Evolutionary conservation across 208 protist species (phyloP), one percentile per base, ranked within the genome.

Genomic region (Porcisia deanei): DNA sequence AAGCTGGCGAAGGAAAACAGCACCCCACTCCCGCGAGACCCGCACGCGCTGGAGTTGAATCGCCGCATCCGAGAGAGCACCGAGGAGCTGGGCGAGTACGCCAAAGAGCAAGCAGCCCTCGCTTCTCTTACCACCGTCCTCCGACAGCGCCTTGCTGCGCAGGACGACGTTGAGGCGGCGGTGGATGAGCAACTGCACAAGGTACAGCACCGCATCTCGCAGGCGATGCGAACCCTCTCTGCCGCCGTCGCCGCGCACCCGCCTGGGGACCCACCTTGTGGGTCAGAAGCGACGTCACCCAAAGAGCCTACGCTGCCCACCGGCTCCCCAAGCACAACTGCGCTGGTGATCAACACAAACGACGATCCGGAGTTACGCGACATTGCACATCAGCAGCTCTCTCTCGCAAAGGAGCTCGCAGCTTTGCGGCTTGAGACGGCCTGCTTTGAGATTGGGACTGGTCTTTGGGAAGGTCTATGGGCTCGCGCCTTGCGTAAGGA

Each of bases 391-490:
- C 83, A 93, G 57, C 93, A 97, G 80, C 82, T 94, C 22, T 83
- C 90, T 30, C 87, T 95, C 20, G 83, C 88, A 16, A 83, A 86
- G 47, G 88, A 94, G 80, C 83, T 95, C 85, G 80, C 91, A 20
- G 71, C 84, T 39, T 82, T 97, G 57, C 89, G 93, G 39, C 75
- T 91, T 16, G 91, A 97, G 81, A 84, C 83, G 54, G 84, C 82
- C 18, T 94, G 91, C 84, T 95, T 94, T 66, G 88, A 86, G 49
- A 81, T 82, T 34, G 83, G 82, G 18, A 89, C 91, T 5, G 83
- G 80, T 2, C 85, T 95, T 59, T 95, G 87, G 88, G 91, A 97
- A 68, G 91, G 91, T 22, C 61, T 97, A 64, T 97, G 93, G 91
- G 88, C 91, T 18, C 91, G 90, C 37, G 84, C 84, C 25, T 90